Percentiles rank a stretch among this genome's conserved stretches.
These are phyloP conservation scores for Diaporthe eres DNA, from an alignment of 2,329 filamentous ascomycete genomes.

Conservation along the genomic window DNA sequence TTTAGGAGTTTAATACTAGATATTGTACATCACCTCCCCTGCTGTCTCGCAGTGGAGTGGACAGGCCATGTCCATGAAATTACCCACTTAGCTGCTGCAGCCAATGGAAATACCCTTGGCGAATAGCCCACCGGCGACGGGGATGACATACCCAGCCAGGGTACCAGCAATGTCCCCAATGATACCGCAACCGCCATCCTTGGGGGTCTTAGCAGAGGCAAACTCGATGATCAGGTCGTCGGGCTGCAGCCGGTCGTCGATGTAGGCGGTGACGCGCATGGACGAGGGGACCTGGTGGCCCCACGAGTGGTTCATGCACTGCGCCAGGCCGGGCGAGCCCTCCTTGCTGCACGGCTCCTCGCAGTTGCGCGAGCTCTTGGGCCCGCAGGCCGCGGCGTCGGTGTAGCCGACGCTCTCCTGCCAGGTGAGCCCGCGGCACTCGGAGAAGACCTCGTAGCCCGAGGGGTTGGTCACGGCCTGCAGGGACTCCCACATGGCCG, in stretches of 20 bases:
- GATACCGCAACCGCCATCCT: conserved; percentile 32
- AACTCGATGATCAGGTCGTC: conserved; percentile 43
- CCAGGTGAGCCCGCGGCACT: conserved; percentile 41
- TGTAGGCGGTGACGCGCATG: conserved; percentile 41
- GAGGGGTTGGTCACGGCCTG: conserved; percentile 31
- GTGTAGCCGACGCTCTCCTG: conserved; percentile 36
- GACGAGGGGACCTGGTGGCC: conserved; percentile 42
- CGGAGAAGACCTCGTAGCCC: conserved; percentile 41
- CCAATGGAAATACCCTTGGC: conserved; percentile 22
- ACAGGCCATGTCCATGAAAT: too few species aligned
- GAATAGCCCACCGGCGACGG: conserved; percentile 13
- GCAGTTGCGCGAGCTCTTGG: neutral
- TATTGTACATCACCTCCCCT: neutral
- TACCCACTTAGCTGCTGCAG: conserved; percentile 1
- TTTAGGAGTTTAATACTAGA: too few species aligned
- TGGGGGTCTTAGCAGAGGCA: conserved; percentile 20
- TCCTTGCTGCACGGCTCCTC: neutral
- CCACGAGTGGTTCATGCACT: conserved; percentile 41
- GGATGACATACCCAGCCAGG: conserved; percentile 7
- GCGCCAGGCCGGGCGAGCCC: conserved; percentile 18
- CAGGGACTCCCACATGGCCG: conserved; percentile 42
- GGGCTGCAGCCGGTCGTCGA: conserved; percentile 40
- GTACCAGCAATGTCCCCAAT: conserved; percentile 6
- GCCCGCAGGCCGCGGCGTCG: conserved; percentile 9
- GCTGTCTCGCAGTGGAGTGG: neutral